phyloP scores from a whole-genome alignment of 495 filamentous ascomycete species.

The Neurospora pannonica region DNA sequence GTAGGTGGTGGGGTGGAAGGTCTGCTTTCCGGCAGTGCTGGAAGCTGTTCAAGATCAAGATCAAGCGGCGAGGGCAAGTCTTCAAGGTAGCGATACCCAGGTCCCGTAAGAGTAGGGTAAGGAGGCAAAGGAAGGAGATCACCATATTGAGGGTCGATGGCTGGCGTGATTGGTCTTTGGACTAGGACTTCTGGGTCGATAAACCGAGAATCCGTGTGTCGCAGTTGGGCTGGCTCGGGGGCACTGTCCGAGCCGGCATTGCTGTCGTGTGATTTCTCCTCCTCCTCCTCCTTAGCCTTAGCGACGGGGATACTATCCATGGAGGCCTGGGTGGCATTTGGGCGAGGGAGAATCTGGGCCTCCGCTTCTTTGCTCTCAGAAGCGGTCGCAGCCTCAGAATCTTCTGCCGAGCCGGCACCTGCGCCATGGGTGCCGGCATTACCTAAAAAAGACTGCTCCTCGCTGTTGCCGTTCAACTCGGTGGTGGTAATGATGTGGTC shows the following conservation, averaged over 20 bases:
- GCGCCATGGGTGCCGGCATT: constrained; percentile 51
- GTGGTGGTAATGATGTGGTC: constrained; percentile 7
- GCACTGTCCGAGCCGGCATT: not conserved
- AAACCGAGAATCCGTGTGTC: constrained; percentile 18
- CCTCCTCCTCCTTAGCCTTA: constrained; percentile 16
- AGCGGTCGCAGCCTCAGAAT: constrained; percentile 30
- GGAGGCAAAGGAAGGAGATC: constrained; percentile 48
- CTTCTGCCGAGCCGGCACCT: constrained; percentile 47
- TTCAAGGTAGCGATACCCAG: constrained; percentile 31
- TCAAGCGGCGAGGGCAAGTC: constrained; percentile 6
- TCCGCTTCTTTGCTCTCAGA: not conserved
- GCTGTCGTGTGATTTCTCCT: constrained; percentile 3
- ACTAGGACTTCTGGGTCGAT: constrained; percentile 43
- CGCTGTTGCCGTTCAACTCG: constrained; percentile 18
- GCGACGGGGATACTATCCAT: not conserved
- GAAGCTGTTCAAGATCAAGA: constrained; percentile 18
- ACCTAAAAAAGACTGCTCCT: constrained; percentile 52
- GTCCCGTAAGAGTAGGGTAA: constrained; percentile 20
- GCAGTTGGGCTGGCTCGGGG: constrained; percentile 17
- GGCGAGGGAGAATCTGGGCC: constrained; percentile 26
- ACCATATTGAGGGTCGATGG: constrained; percentile 47
- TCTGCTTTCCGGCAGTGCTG: constrained; percentile 42
- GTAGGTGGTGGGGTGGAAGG: constrained; percentile 31
- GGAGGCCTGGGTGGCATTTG: constrained; percentile 32
- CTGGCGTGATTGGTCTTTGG: constrained; percentile 39